phyloP scores from a whole-genome alignment of 495 filamentous ascomycete species.

The Achaetomiella virescens region DNA sequence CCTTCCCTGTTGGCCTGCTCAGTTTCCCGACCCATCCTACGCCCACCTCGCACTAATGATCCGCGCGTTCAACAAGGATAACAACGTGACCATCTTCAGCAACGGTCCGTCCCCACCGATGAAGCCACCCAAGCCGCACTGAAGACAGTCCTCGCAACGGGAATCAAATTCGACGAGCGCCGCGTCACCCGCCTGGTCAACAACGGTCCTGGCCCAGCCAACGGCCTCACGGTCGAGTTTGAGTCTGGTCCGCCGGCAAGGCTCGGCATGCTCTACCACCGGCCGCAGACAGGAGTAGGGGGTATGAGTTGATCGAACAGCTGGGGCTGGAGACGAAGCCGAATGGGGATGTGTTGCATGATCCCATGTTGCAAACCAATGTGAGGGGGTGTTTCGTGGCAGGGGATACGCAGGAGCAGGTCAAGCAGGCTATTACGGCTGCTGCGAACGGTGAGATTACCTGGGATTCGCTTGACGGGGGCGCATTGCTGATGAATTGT shows the following conservation, averaged over 20 bases:
- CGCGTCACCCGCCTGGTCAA: neutral
- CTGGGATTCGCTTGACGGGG: too few relatives aligned
- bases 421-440: too few relatives aligned
- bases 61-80: neutral
- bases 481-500: too few relatives aligned
- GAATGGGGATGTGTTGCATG: neutral
- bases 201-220: neutral
- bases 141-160: neutral
- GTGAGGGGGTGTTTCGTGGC: too few relatives aligned
- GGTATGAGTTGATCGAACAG: neutral
- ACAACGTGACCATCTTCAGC: conserved; percentile 12
- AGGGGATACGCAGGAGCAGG: too few relatives aligned
- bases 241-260: neutral
- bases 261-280: neutral
- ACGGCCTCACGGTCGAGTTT: neutral
- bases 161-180: neutral
- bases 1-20: neutral
- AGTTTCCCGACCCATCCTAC: neutral
- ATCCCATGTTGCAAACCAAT: neutral
- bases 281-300: neutral
- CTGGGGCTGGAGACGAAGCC: neutral
- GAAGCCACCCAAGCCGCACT: conserved; percentile 1
- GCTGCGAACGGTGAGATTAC: too few relatives aligned
- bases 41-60: neutral
- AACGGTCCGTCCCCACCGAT: conserved; percentile 15